Conservation (phyloP, 371 early-diverging fungal species). For the Syncephalastrum racemosum region DNA sequence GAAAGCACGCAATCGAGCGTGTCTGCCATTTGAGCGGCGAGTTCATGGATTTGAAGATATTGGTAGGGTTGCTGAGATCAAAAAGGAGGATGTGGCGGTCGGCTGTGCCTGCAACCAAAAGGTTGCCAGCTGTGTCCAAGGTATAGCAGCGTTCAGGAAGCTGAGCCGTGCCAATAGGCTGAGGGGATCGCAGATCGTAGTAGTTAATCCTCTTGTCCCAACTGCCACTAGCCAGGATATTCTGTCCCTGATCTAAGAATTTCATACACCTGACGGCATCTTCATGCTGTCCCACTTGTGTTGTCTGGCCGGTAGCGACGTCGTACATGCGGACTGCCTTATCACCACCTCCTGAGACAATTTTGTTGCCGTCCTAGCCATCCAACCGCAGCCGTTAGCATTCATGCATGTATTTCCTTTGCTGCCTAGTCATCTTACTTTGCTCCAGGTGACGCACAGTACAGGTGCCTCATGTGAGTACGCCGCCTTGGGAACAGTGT, state of each 20-base stretch:
- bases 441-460: constrained; percentile 84
- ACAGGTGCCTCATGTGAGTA: constrained; percentile 87
- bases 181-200: constrained; percentile 81
- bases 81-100: constrained; percentile 73
- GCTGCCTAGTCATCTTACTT: constrained; percentile 48
- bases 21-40: constrained; percentile 92
- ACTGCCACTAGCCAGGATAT: constrained; percentile 81
- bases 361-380: constrained; percentile 63
- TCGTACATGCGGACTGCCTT: constrained; percentile 82
- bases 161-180: constrained; percentile 63
- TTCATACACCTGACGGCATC: constrained; percentile 74
- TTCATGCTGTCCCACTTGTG: constrained; percentile 83
- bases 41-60: constrained; percentile 63
- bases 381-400: background rate
- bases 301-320: constrained; percentile 72
- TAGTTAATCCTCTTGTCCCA: constrained; percentile 95
- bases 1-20: constrained; percentile 75
- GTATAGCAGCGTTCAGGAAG: constrained; percentile 83
- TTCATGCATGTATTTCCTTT: background rate
- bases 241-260: constrained; percentile 69
- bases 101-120: constrained; percentile 82
- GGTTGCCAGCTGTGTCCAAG: constrained; percentile 74
- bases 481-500: constrained; percentile 73
- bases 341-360: constrained; percentile 87
- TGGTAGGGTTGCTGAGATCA: constrained; percentile 72